These are phyloP conservation scores for Noccaea bulbosa DNA, from an alignment of 345 rosid species.

Conservation along the genomic window DNA sequence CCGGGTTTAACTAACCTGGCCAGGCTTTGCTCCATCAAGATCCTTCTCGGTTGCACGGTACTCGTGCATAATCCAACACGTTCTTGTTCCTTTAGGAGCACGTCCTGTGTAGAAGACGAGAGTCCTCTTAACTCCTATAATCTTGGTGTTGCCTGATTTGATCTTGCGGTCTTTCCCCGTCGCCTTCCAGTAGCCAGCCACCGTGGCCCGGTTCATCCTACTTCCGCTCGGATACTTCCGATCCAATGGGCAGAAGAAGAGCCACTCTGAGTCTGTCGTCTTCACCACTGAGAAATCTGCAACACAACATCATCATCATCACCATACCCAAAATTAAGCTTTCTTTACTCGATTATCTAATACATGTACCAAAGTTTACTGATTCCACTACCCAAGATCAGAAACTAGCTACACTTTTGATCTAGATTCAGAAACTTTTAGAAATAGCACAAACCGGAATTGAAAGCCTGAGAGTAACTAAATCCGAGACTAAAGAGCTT, in stretches of 20 bases:
- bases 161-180: slow-evolving; percentile 87
- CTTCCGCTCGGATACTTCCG: slow-evolving; percentile 85
- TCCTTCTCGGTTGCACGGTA: slow-evolving; percentile 73
- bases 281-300: slow-evolving; percentile 63
- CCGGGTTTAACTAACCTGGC: slow-evolving; percentile 60
- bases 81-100: slow-evolving; percentile 74
- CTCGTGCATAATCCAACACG: slow-evolving; percentile 93
- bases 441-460: neutral
- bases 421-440: neutral
- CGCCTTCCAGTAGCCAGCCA: slow-evolving; percentile 91
- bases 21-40: slow-evolving; percentile 79
- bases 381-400: slow-evolving; percentile 3
- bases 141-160: slow-evolving; percentile 48
- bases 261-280: slow-evolving; percentile 78
- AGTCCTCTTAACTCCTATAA: slow-evolving; percentile 92
- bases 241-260: slow-evolving; percentile 92
- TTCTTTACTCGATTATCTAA: neutral
- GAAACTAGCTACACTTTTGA: neutral
- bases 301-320: slow-evolving; percentile 26
- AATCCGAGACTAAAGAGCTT: neutral
- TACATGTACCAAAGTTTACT: no score
- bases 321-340: neutral
- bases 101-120: slow-evolving; percentile 83
- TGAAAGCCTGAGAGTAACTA: neutral
- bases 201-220: slow-evolving; percentile 82